Evolutionary conservation across 805 yeast species (phyloP), one percentile per base, ranked within the genome.

Genomic region (Candida loeiensis): DNA sequence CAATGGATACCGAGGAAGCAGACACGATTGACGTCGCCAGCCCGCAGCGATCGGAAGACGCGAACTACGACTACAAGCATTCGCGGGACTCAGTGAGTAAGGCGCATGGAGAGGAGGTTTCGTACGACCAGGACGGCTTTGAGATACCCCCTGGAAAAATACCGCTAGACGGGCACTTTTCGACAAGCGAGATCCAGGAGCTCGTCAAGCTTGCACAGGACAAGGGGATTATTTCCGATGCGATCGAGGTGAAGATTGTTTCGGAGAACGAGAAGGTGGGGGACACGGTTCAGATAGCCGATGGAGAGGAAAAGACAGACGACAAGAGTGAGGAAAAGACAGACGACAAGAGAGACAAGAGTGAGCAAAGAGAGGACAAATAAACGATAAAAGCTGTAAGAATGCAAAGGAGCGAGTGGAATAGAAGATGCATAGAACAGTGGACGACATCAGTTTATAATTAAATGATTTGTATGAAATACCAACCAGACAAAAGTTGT

Each of bases 81-180:
- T 25, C 27, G 8, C 6, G 9, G 24, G 24, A 21, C 9, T 21
- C 24, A 6, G 24, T 21, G 8, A 9, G 8, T 9, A 6, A 21
- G 24, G 9, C 8, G 8, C 8, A 21, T 6, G 9, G 9, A 21
- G 24, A 21, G 24, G 9, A 21, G 8, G 9, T 21, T 21, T 6
- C 24, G 6, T 27, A 27, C 33, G 33, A 66, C 38, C 40, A 50
- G 12, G 70, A 65, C 34, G 71, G 71, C 12, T 63, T 64, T 39
- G 60, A 48, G 40, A 50, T 66, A 7, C 71, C 72, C 2, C 45
- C 44, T 25, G 71, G 70, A 2, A 66, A 63, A 39, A 56, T 66
- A 15, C 71, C 72, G 1, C 34, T 66, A 19, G 72, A 66, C 36
- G 67, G 69, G n/a, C 66, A 66, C 40, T 66, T 66, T 39, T 56